phyloP scores from a whole-genome alignment of 2,329 filamentous ascomycete genomes.

The Botrytis galanthina region DNA sequence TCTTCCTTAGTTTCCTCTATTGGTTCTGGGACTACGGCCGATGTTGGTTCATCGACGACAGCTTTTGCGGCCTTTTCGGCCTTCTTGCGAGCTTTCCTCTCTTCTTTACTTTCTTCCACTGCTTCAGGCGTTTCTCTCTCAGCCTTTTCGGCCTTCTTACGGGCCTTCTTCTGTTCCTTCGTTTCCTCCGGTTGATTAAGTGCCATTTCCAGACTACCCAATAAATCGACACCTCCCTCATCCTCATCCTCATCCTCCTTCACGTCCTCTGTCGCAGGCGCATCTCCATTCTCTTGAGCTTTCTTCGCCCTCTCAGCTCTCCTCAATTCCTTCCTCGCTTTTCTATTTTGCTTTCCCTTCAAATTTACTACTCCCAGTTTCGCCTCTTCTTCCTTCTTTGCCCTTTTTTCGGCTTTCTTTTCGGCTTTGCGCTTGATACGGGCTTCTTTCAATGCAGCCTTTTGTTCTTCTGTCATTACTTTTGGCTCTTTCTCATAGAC shows the following conservation, averaged over 20 bases:
- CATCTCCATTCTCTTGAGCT: not conserved
- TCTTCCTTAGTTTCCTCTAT: not conserved
- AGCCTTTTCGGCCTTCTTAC: constrained; percentile 2
- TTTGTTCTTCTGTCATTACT: constrained; percentile 19
- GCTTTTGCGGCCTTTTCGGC: constrained; percentile 20
- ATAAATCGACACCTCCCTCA: constrained; percentile 1
- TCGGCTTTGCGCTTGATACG: constrained; percentile 9
- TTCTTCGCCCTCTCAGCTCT: constrained; percentile 9
- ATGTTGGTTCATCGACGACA: constrained; percentile 8
- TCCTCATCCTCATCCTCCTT: not conserved
- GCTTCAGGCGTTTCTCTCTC: not conserved
- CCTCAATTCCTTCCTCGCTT: constrained; percentile 21
- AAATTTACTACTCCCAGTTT: not conserved
- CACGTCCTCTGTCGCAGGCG: not conserved
- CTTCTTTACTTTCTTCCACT: not conserved
- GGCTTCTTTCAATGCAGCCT: constrained; percentile 13
- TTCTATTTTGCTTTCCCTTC: constrained; percentile 21
- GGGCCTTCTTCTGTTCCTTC: constrained; percentile 6
- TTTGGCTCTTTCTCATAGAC: constrained; percentile 12
- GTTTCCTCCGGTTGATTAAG: not conserved
- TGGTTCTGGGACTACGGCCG: not conserved
- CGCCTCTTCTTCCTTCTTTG: constrained; percentile 16
- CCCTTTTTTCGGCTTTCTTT: constrained; percentile 17
- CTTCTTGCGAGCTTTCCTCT: constrained; percentile 20
- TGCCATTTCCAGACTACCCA: constrained; percentile 5